Conservation (phyloP, 2,329 filamentous ascomycete genomes). For the Fusarium caatingaense region DNA sequence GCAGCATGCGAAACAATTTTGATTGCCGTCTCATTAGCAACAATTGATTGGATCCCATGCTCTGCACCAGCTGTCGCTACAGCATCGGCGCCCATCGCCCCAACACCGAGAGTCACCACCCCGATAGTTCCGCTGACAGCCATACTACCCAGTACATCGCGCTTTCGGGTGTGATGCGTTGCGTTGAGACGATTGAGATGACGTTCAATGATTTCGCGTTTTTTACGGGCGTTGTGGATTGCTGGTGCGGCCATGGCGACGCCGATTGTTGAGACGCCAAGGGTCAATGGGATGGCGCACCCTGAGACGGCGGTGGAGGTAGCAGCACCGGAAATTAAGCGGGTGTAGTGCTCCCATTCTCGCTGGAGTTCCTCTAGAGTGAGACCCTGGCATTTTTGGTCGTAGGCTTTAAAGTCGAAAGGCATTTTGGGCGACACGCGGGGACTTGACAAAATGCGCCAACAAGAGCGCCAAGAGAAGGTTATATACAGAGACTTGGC, state of each 20-base stretch:
- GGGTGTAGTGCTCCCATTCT: slow-evolving; percentile 58
- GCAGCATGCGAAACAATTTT: slow-evolving; percentile 52
- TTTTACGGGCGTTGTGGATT: slow-evolving; percentile 57
- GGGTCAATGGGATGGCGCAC: slow-evolving; percentile 53
- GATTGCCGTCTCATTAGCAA: slow-evolving; percentile 51
- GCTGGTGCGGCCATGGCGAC: slow-evolving; percentile 54
- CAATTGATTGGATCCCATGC: slow-evolving; percentile 47
- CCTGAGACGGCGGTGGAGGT: slow-evolving; percentile 55
- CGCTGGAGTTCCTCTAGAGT: slow-evolving; percentile 53
- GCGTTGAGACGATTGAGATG: slow-evolving; percentile 51
- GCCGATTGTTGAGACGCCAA: slow-evolving; percentile 54
- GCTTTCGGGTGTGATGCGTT: slow-evolving; percentile 54
- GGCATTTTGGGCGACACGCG: slow-evolving; percentile 46
- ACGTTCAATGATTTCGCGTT: slow-evolving; percentile 55
- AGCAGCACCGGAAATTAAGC: slow-evolving; percentile 54
- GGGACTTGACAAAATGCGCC: accelerated
- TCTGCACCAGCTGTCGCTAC: slow-evolving; percentile 51
- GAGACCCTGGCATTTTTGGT: slow-evolving; percentile 53
- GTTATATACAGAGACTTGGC: background rate
- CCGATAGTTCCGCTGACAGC: slow-evolving; percentile 53
- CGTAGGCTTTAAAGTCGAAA: slow-evolving; percentile 56
- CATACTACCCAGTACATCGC: slow-evolving; percentile 55
- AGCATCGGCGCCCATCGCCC: slow-evolving; percentile 51
- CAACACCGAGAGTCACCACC: slow-evolving; percentile 52
- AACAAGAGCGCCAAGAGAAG: slow-evolving; percentile 1